Evolutionary conservation across 768 basidiomycete species (phyloP).

Genomic region (Bullera alba): DNA sequence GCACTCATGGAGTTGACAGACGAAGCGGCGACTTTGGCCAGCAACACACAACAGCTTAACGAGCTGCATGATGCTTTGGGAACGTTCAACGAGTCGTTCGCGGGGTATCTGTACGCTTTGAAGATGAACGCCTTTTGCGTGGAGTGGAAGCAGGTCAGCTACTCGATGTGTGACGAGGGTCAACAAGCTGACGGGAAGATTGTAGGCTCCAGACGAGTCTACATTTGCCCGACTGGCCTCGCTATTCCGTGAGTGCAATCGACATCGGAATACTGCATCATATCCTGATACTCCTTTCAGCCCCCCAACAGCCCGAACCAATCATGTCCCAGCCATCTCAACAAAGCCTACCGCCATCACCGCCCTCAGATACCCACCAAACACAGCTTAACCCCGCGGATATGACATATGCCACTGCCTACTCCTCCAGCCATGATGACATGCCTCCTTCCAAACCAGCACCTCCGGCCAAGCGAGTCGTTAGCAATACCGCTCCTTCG

Average conservation of each 20-base stretch:
- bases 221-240: conserved; percentile 9
- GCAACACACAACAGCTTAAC: conserved; percentile 66
- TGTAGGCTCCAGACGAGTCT: conserved; percentile 5
- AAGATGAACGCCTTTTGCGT: conserved; percentile 92
- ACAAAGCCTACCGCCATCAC: conserved; percentile 2
- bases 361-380: conserved; percentile 1
- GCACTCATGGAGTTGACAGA: conserved; percentile 79
- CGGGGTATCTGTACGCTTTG: conserved; percentile 83
- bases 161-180: conserved; percentile 47
- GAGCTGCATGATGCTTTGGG: conserved; percentile 66
- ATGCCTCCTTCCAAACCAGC: too few species aligned
- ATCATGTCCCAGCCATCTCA: background rate
- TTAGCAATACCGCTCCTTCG: conserved; percentile 11
- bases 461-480: conserved; percentile 46
- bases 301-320: background rate
- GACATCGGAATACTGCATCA: too few species aligned
- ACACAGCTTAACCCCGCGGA: conserved; percentile 20
- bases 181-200: conserved; percentile 53
- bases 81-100: conserved; percentile 87
- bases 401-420: conserved; percentile 41
- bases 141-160: conserved; percentile 79
- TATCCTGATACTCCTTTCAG: too few species aligned
- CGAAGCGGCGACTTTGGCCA: conserved; percentile 71
- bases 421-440: conserved; percentile 26
- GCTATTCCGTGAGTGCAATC: too few species aligned